Evolutionary conservation across 2,329 filamentous ascomycete genomes (phyloP).

Genomic region (Talaromyces sp.): DNA sequence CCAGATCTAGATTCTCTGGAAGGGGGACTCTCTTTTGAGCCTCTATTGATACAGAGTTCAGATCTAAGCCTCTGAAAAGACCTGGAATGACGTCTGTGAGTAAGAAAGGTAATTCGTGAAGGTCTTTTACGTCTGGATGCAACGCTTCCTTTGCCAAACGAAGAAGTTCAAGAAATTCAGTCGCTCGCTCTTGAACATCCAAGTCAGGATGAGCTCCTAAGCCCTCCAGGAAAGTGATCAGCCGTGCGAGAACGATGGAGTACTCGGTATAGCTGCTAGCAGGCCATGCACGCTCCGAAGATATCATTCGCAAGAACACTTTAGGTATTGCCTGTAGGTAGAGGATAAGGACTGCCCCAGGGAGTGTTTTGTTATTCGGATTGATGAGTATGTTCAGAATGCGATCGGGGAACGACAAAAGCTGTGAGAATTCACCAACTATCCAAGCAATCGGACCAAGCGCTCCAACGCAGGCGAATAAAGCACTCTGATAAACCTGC

Average conservation of each 20-base stretch:
- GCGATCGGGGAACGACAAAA: constrained; percentile 64
- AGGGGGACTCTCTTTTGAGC: constrained; percentile 83
- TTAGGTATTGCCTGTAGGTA: constrained; percentile 83
- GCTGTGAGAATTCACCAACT: constrained; percentile 77
- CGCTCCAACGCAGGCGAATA: constrained; percentile 56
- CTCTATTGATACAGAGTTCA: constrained; percentile 80
- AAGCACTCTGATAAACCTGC: constrained; percentile 56
- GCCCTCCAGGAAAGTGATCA: constrained; percentile 75
- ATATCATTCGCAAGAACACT: constrained; percentile 68
- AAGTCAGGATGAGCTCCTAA: constrained; percentile 76
- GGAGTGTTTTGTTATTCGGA: constrained; percentile 52
- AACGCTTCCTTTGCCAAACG: constrained; percentile 77
- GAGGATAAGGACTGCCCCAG: constrained; percentile 65
- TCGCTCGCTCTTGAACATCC: constrained; percentile 90
- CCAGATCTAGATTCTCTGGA: constrained; percentile 69
- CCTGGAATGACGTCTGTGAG: constrained; percentile 87
- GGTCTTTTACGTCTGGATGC: constrained; percentile 24
- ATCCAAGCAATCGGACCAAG: constrained; percentile 78
- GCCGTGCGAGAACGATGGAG: constrained; percentile 71
- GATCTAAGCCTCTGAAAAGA: constrained; percentile 76
- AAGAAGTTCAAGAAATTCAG: constrained; percentile 86
- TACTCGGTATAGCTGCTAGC: constrained; percentile 67
- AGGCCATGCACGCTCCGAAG: constrained; percentile 64
- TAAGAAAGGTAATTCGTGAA: constrained; percentile 66
- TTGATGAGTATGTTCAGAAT: constrained; percentile 71